Evolutionary conservation across 1,284 basidiomycete species (phyloP), one percentile per base, ranked within the genome.

Genomic region (Xerocomus minutiporus): DNA sequence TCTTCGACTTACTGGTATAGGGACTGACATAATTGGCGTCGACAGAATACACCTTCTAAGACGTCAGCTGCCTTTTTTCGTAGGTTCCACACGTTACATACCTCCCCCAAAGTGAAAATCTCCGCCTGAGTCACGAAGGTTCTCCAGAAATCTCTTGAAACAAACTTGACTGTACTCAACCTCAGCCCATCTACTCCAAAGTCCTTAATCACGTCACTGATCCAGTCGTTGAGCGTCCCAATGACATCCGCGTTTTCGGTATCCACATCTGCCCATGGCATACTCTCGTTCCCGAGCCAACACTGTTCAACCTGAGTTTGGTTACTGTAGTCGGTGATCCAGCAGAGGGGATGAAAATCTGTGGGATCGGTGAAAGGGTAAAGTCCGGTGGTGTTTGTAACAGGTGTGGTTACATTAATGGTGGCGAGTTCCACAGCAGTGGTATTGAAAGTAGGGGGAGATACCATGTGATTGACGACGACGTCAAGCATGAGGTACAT

Each of bases 401-500:
- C 61, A 28, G 64, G 64, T 15, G 50, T 46, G 20, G 57, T 57
- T 13, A 59, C 46, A 43, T 59, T 57, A 6, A 56, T 51, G 38
- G 56, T 60, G n/a, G 68, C 67, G n/a, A 52, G 69, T 40, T 58
- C 52, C 34, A 66, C 56, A 1, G 67, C 61, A 5, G 67, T 68
- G 36, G 50, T 4, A 12, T 69, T 71, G 47, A 68, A 59, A 29
- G 51, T 51, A 8, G 25, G 48, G 2, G 71, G 62, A 9, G 78
- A 70, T 9, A 77, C 81, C 57, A 84, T 78, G 68, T 88, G 83
- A 71, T 90, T 90, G 50, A 88, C 79, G 51, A 88, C 86, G 47
- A 90, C 72, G 64, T 91, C 87, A 54, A 91, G 75, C 88, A 91
- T 90, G 62, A 91, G 73, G 62, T 81, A 86, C 85, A 91, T 91